Evolutionary conservation across 805 yeast species (phyloP), one percentile per base, ranked within the genome.

Genomic region (Diddensiella caesifluorescens): DNA sequence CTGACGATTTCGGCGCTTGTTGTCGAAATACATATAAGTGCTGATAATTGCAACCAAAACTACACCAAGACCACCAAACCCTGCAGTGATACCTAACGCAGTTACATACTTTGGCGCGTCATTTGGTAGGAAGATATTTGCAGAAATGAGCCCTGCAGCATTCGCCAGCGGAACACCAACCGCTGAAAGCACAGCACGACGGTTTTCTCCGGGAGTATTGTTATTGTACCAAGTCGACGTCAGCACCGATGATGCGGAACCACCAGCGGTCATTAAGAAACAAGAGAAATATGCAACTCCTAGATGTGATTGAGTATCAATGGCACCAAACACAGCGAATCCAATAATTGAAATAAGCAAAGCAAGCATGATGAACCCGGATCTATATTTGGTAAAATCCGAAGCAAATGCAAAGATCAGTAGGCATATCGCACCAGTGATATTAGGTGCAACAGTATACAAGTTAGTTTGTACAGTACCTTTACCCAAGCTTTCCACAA

Each of bases 401-500:
- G 77, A 72, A 26, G 55, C 42, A 41, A 68, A 67, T 5, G 69
- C 65, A 16, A 70, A 52, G 4, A 63, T 45, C 6, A 72, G 45
- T 31, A 71, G 57, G 4, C 68, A 59, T 15, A 68, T 54, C 2
- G 77, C 75, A 27, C 76, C 76, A 62, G 68, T 65, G 19, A 67
- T 54, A 49, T 70, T 71, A 19, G 77, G 76, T 15, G 76, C 75
- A 33, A 72, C 74, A 10, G 76, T 79, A 63, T 77, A 82, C 45
- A 79, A 71, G 57, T 83, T 80, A 9, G 90, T 88, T 42, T 70
- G 66, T 52, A 74, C 80, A 5, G 83, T 80, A 3, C 85, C 75
- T 65, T 79, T 69, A 15, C 82, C 82, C 65, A 78, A 62, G 40
- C 69, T 61, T 34, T 62, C 66, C 48, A 78, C 76, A 51, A 78